phyloP scores from a whole-genome alignment of 2,329 filamentous ascomycete species.

The Intubia oerlemansii region DNA sequence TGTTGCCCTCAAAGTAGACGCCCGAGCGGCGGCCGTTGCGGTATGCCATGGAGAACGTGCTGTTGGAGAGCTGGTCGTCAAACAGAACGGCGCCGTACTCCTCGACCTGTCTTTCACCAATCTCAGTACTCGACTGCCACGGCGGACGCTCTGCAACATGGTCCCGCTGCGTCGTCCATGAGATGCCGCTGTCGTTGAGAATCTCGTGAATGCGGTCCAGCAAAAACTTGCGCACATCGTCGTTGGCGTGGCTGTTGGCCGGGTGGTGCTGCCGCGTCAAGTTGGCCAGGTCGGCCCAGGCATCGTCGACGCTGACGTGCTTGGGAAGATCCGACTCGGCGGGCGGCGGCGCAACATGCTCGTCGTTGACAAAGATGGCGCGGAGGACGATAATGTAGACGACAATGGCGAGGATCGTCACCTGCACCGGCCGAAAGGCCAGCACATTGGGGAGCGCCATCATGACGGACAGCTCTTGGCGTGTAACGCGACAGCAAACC shows the following conservation, averaged over 20 bases:
- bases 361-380: conserved; percentile 11
- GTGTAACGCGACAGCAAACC: no score
- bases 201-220: conserved; percentile 51
- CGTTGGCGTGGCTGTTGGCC: conserved; percentile 71
- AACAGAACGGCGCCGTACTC: conserved; percentile 39
- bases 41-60: conserved; percentile 35
- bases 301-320: conserved; percentile 64
- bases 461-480: no score
- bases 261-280: conserved; percentile 65
- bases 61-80: conserved; percentile 59
- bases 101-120: neutral
- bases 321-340: conserved; percentile 22
- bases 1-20: conserved; percentile 81
- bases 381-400: conserved; percentile 54
- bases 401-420: conserved; percentile 60
- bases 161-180: conserved; percentile 24
- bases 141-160: conserved; percentile 5
- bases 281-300: conserved; percentile 63
- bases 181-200: conserved; percentile 34
- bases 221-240: conserved; percentile 57
- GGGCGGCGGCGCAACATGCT: conserved; percentile 50
- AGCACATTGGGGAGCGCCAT: no score
- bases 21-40: conserved; percentile 12
- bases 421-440: conserved; percentile 60
- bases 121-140: neutral